Evolutionary conservation across 164 flowering plant species (phyloP).

Genomic region (Paratinospora sagittata): DNA sequence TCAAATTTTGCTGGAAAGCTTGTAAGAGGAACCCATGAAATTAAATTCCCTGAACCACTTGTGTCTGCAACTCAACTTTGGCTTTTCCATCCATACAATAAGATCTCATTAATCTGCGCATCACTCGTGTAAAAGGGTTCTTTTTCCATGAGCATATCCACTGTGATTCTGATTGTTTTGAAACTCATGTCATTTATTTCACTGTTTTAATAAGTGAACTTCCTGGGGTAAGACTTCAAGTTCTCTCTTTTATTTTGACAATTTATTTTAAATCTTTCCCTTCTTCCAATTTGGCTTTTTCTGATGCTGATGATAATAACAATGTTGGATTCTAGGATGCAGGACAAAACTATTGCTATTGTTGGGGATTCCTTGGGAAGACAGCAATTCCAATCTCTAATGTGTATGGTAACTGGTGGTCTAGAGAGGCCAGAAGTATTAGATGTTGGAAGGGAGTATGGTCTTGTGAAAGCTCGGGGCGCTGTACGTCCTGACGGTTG

Average conservation of each 20-base stretch:
- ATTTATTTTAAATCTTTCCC: neutral
- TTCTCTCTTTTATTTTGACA: neutral
- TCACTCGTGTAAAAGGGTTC: too few relatives aligned
- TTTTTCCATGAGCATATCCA: too few relatives aligned
- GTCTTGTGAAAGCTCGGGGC: constrained; percentile 49
- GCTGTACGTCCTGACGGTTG: constrained; percentile 73
- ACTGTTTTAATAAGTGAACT: neutral
- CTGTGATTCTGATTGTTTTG: too few relatives aligned
- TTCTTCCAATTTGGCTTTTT: neutral
- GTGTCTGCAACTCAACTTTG: neutral
- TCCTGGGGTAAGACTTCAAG: neutral
- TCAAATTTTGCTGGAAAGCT: neutral
- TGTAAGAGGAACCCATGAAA: neutral
- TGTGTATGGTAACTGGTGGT: constrained; percentile 82
- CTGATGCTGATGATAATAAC: neutral
- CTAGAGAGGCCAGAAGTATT: constrained; percentile 40
- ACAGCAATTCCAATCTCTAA: constrained; percentile 78
- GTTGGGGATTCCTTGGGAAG: constrained; percentile 81
- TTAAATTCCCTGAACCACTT: neutral
- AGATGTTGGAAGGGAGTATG: constrained; percentile 62
- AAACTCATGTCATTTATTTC: neutral
- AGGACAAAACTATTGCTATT: constrained; percentile 64
- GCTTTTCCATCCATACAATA: too few relatives aligned
- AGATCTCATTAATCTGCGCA: too few relatives aligned
- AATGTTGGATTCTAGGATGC: constrained; percentile 46